Percentiles rank a stretch among this genome's conserved stretches.
phyloP scores from a whole-genome alignment of 1,284 basidiomycete genomes.

The Cryptococcus floricola region DNA sequence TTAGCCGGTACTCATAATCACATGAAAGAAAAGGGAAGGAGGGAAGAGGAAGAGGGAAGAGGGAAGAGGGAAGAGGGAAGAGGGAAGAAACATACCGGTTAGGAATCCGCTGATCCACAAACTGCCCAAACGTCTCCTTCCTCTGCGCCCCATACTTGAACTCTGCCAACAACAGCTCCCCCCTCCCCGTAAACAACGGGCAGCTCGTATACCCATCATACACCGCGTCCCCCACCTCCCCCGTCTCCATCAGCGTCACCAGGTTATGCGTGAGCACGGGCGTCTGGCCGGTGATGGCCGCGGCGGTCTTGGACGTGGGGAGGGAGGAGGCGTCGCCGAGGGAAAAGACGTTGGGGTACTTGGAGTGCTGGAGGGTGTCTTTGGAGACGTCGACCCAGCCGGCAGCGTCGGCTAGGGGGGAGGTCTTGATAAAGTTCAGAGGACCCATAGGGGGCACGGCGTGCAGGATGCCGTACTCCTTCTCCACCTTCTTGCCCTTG shows the following conservation, averaged over 20 bases:
- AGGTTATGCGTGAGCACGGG: constrained; percentile 92
- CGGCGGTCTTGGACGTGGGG: constrained; percentile 93
- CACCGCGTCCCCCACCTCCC: constrained; percentile 61
- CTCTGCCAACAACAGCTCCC: constrained; percentile 80
- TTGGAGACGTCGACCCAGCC: constrained; percentile 88
- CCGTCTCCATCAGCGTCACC: constrained; percentile 66
- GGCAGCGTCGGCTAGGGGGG: constrained; percentile 69
- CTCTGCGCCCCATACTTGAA: constrained; percentile 75
- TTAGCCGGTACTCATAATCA: not conserved
- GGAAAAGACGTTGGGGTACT: constrained; percentile 77
- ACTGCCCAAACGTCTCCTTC: constrained; percentile 72
- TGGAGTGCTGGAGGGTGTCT: constrained; percentile 75
- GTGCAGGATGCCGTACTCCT: constrained; percentile 80
- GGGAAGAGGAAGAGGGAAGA: too few relatives aligned
- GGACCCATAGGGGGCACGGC: constrained; percentile 90
- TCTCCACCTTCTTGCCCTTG: constrained; percentile 58
- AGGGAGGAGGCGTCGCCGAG: constrained; percentile 86
- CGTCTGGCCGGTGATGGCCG: constrained; percentile 85
- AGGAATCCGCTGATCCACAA: constrained; percentile 67
- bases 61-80: too few relatives aligned
- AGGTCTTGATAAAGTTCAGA: constrained; percentile 71
- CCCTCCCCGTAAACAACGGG: constrained; percentile 47
- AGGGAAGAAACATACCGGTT: constrained; percentile 26
- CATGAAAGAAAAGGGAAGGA: too few relatives aligned
- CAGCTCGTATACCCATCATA: constrained; percentile 72